phyloP scores from a whole-genome alignment of 1,139 yeast genomes.

The Saccharomyces hybrid region DNA sequence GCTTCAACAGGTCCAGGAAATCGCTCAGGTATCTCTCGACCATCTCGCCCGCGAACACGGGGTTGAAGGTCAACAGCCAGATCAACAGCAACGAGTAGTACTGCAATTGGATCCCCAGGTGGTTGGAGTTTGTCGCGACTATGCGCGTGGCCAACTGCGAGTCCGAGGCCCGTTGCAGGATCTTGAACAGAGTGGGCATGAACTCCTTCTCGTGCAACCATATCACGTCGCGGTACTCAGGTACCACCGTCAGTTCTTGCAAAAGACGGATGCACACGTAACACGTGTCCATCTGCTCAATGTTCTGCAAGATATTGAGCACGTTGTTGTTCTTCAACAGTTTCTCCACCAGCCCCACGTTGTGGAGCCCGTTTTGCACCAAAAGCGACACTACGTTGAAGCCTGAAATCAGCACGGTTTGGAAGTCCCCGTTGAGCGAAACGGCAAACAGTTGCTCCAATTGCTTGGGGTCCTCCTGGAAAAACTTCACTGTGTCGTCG shows the following conservation, averaged over 20 bases:
- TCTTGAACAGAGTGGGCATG: slow-evolving; percentile 48
- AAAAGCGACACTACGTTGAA: slow-evolving; percentile 32
- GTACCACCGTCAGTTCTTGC: slow-evolving; percentile 40
- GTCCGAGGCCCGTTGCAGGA: slow-evolving; percentile 30
- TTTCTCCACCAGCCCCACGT: slow-evolving; percentile 16
- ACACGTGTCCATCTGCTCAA: slow-evolving; percentile 27
- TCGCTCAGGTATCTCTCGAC: slow-evolving; percentile 38
- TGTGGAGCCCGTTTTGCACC: slow-evolving; percentile 24
- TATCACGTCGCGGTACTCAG: slow-evolving; percentile 51
- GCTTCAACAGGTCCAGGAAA: slow-evolving; percentile 48
- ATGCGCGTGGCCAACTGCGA: slow-evolving; percentile 16
- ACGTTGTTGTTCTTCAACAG: slow-evolving; percentile 16
- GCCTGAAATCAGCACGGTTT: slow-evolving; percentile 25
- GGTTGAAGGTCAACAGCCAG: slow-evolving; percentile 80
- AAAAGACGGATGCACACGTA: slow-evolving; percentile 29
- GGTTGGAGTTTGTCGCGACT: slow-evolving; percentile 40
- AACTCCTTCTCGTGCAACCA: slow-evolving; percentile 48
- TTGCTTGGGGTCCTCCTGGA: slow-evolving; percentile 30
- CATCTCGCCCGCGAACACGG: slow-evolving; percentile 45
- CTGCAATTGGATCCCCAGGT: slow-evolving; percentile 66
- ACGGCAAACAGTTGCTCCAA: slow-evolving; percentile 31
- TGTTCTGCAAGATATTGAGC: slow-evolving; percentile 19
- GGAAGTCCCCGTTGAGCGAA: slow-evolving; percentile 25
- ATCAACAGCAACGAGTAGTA: slow-evolving; percentile 69
- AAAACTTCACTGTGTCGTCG: slow-evolving; percentile 41